Evolutionary conservation across 495 filamentous ascomycete species (phyloP).

Genomic region (Xylaria nigripes): DNA sequence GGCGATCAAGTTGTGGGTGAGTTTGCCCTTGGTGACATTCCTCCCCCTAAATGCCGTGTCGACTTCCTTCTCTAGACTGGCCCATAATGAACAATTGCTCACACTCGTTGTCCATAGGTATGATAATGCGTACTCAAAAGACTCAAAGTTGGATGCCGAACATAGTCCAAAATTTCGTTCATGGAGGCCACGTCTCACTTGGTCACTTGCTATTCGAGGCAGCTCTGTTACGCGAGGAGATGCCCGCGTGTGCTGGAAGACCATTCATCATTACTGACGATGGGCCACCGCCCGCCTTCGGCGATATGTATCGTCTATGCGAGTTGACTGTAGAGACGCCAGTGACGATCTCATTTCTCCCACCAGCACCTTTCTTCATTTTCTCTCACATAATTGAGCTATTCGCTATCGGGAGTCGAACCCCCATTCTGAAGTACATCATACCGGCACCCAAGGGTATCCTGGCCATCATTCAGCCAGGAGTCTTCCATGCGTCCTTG

Average conservation of each 20-base stretch:
- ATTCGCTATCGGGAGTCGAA: constrained; percentile 26
- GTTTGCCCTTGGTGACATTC: neutral
- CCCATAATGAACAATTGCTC: neutral
- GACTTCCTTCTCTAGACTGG: neutral
- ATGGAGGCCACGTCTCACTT: constrained; percentile 48
- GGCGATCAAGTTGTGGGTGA: constrained; percentile 36
- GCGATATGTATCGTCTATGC: constrained; percentile 26
- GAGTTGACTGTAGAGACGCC: constrained; percentile 18
- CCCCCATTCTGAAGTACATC: constrained; percentile 31
- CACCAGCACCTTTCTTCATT: constrained; percentile 39
- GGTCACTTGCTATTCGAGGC: constrained; percentile 51
- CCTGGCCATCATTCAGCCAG: constrained; percentile 42
- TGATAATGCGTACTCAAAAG: constrained; percentile 1
- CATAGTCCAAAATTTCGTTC: constrained; percentile 48
- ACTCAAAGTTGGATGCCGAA: constrained; percentile 38
- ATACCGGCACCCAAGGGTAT: constrained; percentile 28
- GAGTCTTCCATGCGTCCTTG: constrained; percentile 36
- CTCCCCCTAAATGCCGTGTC: no score
- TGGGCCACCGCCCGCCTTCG: constrained; percentile 27
- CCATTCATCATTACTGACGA: constrained; percentile 35
- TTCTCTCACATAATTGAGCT: constrained; percentile 42
- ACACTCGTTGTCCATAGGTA: neutral
- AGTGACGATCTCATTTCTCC: constrained; percentile 25
- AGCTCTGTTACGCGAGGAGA: constrained; percentile 33
- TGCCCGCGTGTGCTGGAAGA: constrained; percentile 34